Base-by-base conservation (phyloP, 306 rosid genomes). In the Vachellia collinsii region DNA sequence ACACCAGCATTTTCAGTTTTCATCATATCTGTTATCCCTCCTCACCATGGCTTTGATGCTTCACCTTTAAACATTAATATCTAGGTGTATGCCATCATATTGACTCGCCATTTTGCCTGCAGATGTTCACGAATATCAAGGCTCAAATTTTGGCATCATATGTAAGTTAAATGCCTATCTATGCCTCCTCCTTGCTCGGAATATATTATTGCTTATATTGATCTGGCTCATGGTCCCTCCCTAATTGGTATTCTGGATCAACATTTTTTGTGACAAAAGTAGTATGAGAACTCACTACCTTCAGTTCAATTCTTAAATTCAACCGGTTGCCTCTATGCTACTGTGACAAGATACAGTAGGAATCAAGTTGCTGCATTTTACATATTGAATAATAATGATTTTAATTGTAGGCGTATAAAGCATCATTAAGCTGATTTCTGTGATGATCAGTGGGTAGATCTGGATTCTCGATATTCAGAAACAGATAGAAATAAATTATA, bases 61-160 rank as follows among this genome's bases (percentile, higher is more conserved):
- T 39, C 70, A 50, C 61, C 61, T 62, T 43, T 41, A 17, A 62
- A 50, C 43, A 29, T 48, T 50, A 19, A 62, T 36, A 34, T 50
- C 53, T 64, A 43, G 64, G 56, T 11, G 42, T 62, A 58, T 65
- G 42, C 65, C 64, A 16, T 66, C 68, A 56, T 39, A 46, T 48
- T 74, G 70, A 80, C 77, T 72, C 1, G 72, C 41, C 59, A 36
- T 48, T 77, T 80, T 70, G 43, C 67, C 50, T 76, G 84, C 87
- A 87, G 90, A 65, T 84, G 86, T 87, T 78, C 78, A 43, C 80
- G 72, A 87, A 78, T 76, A 63, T 76, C 67, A 87, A 87, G 84
- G 81, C 86, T 56, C 87, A 84, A 79, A 87, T 87, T 70, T 75
- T 84, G 77, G 82, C 86, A 70, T 78, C 87, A 43, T 66, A 81